Evolutionary conservation across 2,329 filamentous ascomycete genomes (phyloP).

Genomic region (Metarhizium guizhouense): DNA sequence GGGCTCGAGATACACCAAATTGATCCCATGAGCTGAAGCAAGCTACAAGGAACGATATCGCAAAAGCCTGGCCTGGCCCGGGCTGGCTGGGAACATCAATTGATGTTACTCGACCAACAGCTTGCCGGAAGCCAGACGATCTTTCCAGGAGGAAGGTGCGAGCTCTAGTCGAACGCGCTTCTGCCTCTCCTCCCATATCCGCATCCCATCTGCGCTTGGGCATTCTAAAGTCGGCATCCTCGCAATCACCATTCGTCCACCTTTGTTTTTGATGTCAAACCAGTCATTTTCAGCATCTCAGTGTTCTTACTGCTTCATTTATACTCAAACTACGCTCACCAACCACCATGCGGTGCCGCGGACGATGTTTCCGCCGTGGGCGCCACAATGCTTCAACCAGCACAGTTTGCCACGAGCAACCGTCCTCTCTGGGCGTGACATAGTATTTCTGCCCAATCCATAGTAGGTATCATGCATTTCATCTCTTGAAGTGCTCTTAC

Average conservation of each 20-base stretch:
- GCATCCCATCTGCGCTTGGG: not conserved
- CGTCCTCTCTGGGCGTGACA: slow-evolving; percentile 10
- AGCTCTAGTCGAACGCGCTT: not conserved
- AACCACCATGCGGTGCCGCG: slow-evolving; percentile 13
- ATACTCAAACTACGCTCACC: not conserved
- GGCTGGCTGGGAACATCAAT: too few species aligned
- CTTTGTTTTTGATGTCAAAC: not conserved
- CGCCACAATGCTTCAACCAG: not conserved
- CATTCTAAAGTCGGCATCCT: not conserved
- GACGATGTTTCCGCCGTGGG: slow-evolving; percentile 14
- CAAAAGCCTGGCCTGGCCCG: too few species aligned
- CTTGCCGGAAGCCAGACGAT: too few species aligned
- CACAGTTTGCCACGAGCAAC: slow-evolving; percentile 13
- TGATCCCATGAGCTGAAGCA: too few species aligned
- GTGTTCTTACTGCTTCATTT: not conserved
- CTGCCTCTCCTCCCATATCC: not conserved
- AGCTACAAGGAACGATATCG: too few species aligned
- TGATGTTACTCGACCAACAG: too few species aligned
- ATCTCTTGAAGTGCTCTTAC: not conserved
- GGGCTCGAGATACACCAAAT: too few species aligned
- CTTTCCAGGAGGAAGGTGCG: not conserved
- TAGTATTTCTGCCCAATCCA: slow-evolving; percentile 24
- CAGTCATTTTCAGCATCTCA: slow-evolving; percentile 11
- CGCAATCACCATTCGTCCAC: not conserved
- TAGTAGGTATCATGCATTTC: slow-evolving; percentile 17